A percentile compares a stretch with the other conserved stretches of the same genome.
Conservation (phyloP, 2,329 filamentous ascomycete species). For the Setomelanomma holmii region DNA sequence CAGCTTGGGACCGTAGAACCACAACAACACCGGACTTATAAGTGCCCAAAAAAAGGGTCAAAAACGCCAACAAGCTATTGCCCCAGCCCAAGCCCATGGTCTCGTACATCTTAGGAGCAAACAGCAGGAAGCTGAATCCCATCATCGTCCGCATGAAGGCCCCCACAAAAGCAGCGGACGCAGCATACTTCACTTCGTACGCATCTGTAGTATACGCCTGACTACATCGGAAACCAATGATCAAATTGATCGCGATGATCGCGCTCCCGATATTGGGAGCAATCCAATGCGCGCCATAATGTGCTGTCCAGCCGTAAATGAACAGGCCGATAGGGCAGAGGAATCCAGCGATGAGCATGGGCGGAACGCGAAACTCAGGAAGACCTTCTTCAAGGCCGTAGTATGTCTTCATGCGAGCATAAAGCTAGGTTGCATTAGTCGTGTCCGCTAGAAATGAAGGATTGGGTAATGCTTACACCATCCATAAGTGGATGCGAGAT, state of each 20-base stretch:
- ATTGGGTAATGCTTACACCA: slow-evolving; percentile 21
- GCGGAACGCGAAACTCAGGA: slow-evolving; percentile 56
- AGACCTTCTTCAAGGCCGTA: slow-evolving; percentile 40
- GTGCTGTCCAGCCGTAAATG: slow-evolving; percentile 64
- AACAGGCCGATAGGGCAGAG: slow-evolving; percentile 57
- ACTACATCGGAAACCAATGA: slow-evolving; percentile 64
- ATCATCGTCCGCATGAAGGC: slow-evolving; percentile 62
- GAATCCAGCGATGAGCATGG: slow-evolving; percentile 63
- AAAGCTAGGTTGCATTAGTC: slow-evolving; percentile 20
- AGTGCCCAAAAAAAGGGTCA: slow-evolving; percentile 57
- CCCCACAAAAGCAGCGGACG: slow-evolving; percentile 66
- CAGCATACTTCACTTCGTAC: slow-evolving; percentile 57
- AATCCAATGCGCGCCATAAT: slow-evolving; percentile 63
- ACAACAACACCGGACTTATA: slow-evolving; percentile 55
- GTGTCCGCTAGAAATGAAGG: background rate
- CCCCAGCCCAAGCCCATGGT: slow-evolving; percentile 66
- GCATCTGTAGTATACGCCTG: slow-evolving; percentile 70
- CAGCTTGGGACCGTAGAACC: slow-evolving; percentile 51
- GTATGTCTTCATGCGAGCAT: slow-evolving; percentile 29
- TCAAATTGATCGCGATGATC: slow-evolving; percentile 56
- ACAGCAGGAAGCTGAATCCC: slow-evolving; percentile 65
- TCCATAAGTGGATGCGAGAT: slow-evolving; percentile 57
- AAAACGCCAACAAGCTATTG: slow-evolving; percentile 61
- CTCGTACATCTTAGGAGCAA: slow-evolving; percentile 64
- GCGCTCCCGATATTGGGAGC: slow-evolving; percentile 61